phyloP scores from a whole-genome alignment of 169 alveolate species.

The Cryptosporidium felis region DNA sequence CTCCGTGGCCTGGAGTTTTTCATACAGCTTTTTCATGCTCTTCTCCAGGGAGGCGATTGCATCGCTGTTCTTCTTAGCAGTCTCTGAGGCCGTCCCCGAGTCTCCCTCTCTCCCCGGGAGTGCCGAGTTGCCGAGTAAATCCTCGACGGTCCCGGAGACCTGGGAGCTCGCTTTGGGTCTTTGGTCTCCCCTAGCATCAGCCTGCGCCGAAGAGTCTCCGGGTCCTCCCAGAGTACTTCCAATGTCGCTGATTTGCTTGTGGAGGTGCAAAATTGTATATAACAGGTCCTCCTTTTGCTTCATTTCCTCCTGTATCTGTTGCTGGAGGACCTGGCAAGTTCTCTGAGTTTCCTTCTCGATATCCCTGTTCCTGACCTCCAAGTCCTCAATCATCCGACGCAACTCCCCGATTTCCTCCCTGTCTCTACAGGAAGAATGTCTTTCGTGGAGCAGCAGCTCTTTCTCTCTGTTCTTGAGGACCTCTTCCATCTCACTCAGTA shows the following conservation, averaged over 20 bases:
- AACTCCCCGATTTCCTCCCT: constrained; percentile 38
- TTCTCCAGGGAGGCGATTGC: constrained; percentile 27
- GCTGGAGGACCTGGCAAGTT: constrained; percentile 58
- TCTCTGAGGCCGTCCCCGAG: neutral
- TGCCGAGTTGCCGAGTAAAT: neutral
- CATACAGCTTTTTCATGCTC: constrained; percentile 42
- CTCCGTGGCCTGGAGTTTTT: constrained; percentile 51
- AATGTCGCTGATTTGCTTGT: constrained; percentile 36
- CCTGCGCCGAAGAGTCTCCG: neutral
- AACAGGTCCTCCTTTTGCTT: constrained; percentile 57
- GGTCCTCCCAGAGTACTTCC: constrained; percentile 13
- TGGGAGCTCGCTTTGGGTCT: too few species aligned
- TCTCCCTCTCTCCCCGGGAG: neutral
- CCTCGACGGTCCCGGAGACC: too few species aligned
- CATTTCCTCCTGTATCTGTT: constrained; percentile 63
- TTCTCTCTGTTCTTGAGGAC: constrained; percentile 33
- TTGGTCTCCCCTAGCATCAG: too few species aligned
- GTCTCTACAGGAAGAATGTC: neutral
- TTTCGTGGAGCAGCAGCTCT: constrained; percentile 4
- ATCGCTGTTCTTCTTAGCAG: constrained; percentile 1
- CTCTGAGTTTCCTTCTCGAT: constrained; percentile 52
- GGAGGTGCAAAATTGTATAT: constrained; percentile 56
- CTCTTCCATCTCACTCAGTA: constrained; percentile 47
- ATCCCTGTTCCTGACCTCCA: constrained; percentile 26
- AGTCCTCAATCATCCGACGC: constrained; percentile 28